Evolutionary conservation across 371 early-diverging fungal genomes (phyloP), one percentile per base, ranked within the genome.

Genomic region (Phascolomyces articulosus): DNA sequence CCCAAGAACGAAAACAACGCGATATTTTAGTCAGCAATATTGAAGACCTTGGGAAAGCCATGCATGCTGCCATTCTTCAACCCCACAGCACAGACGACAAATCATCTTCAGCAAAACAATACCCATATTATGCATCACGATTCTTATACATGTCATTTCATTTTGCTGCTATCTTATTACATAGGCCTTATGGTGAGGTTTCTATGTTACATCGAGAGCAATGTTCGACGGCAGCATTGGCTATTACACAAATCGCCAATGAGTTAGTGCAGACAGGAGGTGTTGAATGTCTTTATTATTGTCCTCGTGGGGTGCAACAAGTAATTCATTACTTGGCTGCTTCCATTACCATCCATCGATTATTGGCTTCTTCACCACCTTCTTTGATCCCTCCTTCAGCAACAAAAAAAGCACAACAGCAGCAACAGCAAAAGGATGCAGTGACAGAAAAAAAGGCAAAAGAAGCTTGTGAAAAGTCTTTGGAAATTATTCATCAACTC

Each of bases 301-400:
- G 68, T n/a, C 60, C 74, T 16, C 69, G 79, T 31, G 76, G 76
- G 0, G 60, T 79, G 0, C 79, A 75, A 24, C 79, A 79, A 38
- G 64, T 73, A 15, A 54, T 79, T 21, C 71, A 79, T 55, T 79
- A 74, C 53, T 31, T 79, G n/a, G 68, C 76, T 8, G 74, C 79
- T n/a, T 69, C 75, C 1, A 49, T 70, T 2, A 75, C 79, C 6
- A 28, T 78, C 8, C 70, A 69, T 51, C 55, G 60, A 24, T 28
- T 40, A 34, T 34, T 34, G 34, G 34, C 34, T 9, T 34, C 34
- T 9, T 6, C 34, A 34, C 34, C 34, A 34, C 34, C 34, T 11
- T 34, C 11, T 10, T 24, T 51, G 9, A 20, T 23, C 20, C 15
- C 55, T 1, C n/a, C 28, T 4, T 11, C 26, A 28, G 27, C 18